phyloP scores from a whole-genome alignment of 306 rosid species.

The Prunus kanzakura region DNA sequence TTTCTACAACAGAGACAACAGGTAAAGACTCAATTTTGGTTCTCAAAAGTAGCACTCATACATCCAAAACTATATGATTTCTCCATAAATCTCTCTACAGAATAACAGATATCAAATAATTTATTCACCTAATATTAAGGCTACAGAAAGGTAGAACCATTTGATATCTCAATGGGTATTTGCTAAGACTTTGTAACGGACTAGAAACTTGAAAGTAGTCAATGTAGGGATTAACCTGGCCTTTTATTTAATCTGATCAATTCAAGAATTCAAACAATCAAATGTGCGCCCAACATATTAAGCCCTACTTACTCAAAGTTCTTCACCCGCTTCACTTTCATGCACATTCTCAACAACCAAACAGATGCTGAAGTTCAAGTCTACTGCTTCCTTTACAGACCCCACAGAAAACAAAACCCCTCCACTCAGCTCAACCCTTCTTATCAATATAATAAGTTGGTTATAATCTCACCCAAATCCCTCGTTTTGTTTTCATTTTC shows the following conservation, averaged over 20 bases:
- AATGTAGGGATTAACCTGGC: not conserved
- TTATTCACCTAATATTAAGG: not conserved
- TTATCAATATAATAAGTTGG: not conserved
- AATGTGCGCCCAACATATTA: not conserved
- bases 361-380: not conserved
- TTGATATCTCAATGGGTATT: not conserved
- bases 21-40: not conserved
- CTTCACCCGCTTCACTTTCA: not conserved
- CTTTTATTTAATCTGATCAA: too few species aligned
- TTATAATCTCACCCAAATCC: not conserved
- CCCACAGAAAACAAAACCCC: not conserved
- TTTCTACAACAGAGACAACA: slow-evolving; percentile 44
- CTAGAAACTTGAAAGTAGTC: not conserved
- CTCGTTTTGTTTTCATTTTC: not conserved
- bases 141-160: not conserved
- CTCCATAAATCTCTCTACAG: not conserved
- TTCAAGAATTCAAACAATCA: too few species aligned
- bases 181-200: not conserved
- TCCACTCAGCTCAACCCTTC: not conserved
- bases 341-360: not conserved
- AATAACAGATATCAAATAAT: not conserved
- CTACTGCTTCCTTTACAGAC: too few species aligned
- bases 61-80: not conserved
- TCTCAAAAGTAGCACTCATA: not conserved
- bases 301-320: not conserved